Conservation (phyloP, 2,329 filamentous ascomycete species). For the Aspergillus amoenus region DNA sequence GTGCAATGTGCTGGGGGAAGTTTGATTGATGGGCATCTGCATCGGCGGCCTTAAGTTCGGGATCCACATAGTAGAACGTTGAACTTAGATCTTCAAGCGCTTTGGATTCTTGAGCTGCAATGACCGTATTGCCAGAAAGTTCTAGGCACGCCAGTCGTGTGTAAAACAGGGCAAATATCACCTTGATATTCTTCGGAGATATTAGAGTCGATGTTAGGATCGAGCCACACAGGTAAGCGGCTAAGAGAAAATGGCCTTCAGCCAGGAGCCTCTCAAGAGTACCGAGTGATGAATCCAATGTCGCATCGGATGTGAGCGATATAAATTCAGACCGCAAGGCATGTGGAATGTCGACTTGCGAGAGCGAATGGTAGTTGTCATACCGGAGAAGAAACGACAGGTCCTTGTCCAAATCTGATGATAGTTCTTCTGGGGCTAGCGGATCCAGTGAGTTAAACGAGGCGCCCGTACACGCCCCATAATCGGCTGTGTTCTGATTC, state of each 20-base stretch:
- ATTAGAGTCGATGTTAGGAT: constrained; percentile 44
- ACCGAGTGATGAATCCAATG: constrained; percentile 41
- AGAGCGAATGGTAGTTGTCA: constrained; percentile 79
- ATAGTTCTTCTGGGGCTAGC: constrained; percentile 31
- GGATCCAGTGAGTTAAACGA: constrained; percentile 37
- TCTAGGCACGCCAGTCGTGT: constrained; percentile 79
- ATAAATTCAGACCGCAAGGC: constrained; percentile 69
- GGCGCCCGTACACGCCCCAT: constrained; percentile 23
- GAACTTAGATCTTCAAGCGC: constrained; percentile 62
- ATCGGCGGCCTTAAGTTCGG: constrained; percentile 29
- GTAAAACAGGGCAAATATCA: constrained; percentile 77
- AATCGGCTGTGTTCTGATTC: constrained; percentile 15
- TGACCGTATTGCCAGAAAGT: constrained; percentile 68
- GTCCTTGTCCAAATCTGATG: constrained; percentile 60
- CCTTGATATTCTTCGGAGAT: constrained; percentile 53
- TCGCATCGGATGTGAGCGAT: constrained; percentile 62
- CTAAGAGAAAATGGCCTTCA: constrained; percentile 75
- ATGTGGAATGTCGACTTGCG: constrained; percentile 58
- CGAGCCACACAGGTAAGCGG: constrained; percentile 55
- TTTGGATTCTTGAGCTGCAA: constrained; percentile 66
- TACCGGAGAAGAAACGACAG: constrained; percentile 78
- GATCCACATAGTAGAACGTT: constrained; percentile 50
- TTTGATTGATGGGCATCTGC: constrained; percentile 61
- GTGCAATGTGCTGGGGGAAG: constrained; percentile 71
- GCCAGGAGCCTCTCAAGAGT: constrained; percentile 65